A percentile compares a stretch with the other conserved stretches of the same genome.
phyloP scores from a whole-genome alignment of 2,329 filamentous ascomycete species.

The Fusarium liriodendri region DNA sequence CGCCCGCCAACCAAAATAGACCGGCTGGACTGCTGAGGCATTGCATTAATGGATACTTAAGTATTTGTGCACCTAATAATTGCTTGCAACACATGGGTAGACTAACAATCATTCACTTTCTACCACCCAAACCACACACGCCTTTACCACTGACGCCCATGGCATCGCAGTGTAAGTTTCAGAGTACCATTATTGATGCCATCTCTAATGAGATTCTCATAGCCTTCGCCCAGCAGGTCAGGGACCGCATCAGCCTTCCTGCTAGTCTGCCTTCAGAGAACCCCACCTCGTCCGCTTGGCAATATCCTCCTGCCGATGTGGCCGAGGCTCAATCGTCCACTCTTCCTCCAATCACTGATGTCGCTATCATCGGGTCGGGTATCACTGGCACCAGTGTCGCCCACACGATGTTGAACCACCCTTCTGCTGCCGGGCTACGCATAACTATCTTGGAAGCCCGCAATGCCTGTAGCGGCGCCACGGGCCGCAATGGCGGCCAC shows the following conservation, averaged over 20 bases:
- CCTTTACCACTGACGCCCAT: background rate
- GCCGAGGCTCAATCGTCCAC: constrained; percentile 29
- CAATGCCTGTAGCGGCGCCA: constrained; percentile 28
- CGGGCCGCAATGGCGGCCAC: constrained; percentile 32
- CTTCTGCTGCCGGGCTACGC: background rate
- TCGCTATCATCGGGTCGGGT: constrained; percentile 44
- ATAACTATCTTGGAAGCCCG: constrained; percentile 43
- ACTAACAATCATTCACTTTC: background rate
- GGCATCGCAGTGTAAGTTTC: background rate
- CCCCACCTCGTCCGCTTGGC: constrained; percentile 29
- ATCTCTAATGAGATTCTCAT: background rate
- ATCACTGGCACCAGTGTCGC: constrained; percentile 42
- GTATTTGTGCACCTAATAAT: background rate
- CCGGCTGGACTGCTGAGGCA: background rate
- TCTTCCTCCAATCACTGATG: constrained; percentile 35
- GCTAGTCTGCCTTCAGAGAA: background rate
- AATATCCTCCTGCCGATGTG: constrained; percentile 1
- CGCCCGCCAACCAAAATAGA: background rate
- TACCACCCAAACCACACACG: background rate
- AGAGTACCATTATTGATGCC: background rate
- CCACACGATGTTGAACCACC: constrained; percentile 32
- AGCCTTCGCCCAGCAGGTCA: background rate
- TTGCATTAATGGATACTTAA: background rate
- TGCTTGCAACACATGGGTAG: background rate
- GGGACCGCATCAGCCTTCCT: background rate